Conservation (phyloP, 805 yeast species). For the Saccharomycopsis babjevae region DNA sequence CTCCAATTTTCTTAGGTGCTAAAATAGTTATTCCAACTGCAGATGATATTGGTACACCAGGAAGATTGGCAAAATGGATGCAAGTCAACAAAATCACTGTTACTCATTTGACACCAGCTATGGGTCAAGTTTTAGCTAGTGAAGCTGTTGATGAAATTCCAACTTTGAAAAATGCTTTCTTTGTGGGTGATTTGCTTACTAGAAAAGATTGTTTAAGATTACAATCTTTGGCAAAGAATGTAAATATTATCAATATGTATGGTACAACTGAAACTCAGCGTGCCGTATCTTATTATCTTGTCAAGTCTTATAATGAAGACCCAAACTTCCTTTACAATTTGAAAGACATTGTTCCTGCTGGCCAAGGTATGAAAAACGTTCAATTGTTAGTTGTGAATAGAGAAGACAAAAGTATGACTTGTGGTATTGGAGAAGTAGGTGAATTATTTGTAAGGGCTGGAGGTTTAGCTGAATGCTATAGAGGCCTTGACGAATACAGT, state of each 20-base stretch:
- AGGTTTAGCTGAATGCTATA: conserved; percentile 93
- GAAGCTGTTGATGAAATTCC: conserved; percentile 88
- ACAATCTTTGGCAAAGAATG: conserved; percentile 86
- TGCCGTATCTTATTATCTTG: conserved; percentile 90
- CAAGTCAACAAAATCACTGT: conserved; percentile 81
- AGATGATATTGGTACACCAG: conserved; percentile 98
- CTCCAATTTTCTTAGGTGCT: conserved; percentile 95
- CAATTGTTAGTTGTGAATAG: conserved; percentile 91
- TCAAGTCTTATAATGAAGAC: conserved; percentile 60
- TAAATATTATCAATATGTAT: conserved; percentile 90
- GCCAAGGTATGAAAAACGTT: conserved; percentile 93
- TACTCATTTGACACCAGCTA: conserved; percentile 97
- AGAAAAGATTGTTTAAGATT: conserved; percentile 92
- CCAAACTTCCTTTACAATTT: conserved; percentile 67
- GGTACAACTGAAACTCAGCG: conserved; percentile 99
- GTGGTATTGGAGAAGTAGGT: conserved; percentile 99
- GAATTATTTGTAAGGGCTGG: conserved; percentile 98
- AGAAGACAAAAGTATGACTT: conserved; percentile 75
- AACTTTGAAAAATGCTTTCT: conserved; percentile 86
- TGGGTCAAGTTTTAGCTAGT: conserved; percentile 96
- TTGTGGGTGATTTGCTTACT: conserved; percentile 95
- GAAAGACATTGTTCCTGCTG: conserved; percentile 97
- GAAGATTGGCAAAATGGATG: conserved; percentile 97
- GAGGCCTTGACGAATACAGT: conserved; percentile 83
- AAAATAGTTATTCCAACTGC: conserved; percentile 86